A percentile compares a stretch with the other conserved stretches of the same genome.
Conservation (phyloP, 257 asterid genomes). For the Solanum sejunctum region DNA sequence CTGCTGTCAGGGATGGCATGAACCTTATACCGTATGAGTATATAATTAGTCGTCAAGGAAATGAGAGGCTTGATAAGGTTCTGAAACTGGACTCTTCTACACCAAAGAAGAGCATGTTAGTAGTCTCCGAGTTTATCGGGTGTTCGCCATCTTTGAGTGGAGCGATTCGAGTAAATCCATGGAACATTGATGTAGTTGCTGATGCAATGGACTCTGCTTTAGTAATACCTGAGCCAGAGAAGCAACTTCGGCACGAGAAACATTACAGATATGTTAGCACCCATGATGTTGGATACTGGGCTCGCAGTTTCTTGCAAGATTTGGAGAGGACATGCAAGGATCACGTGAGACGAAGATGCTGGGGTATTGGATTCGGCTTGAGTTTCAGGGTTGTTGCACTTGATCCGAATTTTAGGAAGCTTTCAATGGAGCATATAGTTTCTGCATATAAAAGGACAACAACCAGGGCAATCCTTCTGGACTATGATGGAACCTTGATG, state of each 20-base stretch:
- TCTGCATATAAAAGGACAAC: constrained; percentile 71
- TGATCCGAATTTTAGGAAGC: constrained; percentile 71
- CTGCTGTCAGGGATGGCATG: constrained; percentile 94
- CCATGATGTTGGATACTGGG: constrained; percentile 88
- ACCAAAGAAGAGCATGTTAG: constrained; percentile 70
- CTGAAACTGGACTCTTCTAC: constrained; percentile 30
- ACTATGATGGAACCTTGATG: constrained; percentile 85
- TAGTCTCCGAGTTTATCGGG: constrained; percentile 78
- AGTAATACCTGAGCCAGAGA: constrained; percentile 71
- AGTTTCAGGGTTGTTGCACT: constrained; percentile 80
- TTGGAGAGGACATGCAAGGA: constrained; percentile 76
- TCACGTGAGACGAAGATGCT: constrained; percentile 61
- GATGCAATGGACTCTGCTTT: constrained; percentile 82
- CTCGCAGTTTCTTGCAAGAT: constrained; percentile 79
- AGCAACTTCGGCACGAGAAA: constrained; percentile 74
- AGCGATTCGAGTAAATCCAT: constrained; percentile 77
- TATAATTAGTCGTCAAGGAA: constrained; percentile 70
- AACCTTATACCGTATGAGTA: constrained; percentile 85
- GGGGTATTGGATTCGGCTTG: constrained; percentile 91
- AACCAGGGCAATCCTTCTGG: constrained; percentile 59
- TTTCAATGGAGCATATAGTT: constrained; percentile 78
- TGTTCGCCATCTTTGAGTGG: constrained; percentile 89
- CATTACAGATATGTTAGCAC: constrained; percentile 83
- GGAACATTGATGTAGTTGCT: constrained; percentile 73
- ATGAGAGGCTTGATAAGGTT: constrained; percentile 40